Evolutionary conservation across 768 basidiomycete genomes (phyloP).

Genomic region (Lentinula boryana): DNA sequence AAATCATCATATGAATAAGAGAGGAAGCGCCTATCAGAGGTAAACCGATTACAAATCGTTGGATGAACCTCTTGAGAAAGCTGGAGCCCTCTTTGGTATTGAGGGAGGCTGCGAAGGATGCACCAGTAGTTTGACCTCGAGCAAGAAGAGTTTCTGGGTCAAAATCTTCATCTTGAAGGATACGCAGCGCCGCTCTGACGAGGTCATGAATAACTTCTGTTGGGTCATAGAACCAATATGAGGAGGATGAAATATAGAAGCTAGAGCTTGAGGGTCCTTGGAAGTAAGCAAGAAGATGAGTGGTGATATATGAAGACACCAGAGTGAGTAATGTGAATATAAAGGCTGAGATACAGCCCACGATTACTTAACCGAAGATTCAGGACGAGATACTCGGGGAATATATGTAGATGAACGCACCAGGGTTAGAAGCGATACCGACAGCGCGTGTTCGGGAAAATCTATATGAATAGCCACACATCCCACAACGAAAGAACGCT

Average conservation of each 20-base stretch:
- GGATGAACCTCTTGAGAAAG: conserved; percentile 49
- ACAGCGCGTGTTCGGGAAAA: conserved; percentile 66
- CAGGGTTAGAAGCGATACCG: conserved; percentile 74
- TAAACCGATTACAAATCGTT: conserved; percentile 71
- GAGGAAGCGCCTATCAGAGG: conserved; percentile 76
- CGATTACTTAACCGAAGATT: conserved; percentile 41
- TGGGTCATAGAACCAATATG: conserved; percentile 14
- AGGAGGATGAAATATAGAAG: conserved; percentile 33
- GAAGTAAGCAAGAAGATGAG: conserved; percentile 56
- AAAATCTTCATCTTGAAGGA: conserved; percentile 53
- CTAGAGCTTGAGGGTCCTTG: conserved; percentile 42
- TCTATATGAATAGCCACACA: conserved; percentile 73
- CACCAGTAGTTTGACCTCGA: background rate
- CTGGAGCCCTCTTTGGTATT: conserved; percentile 27
- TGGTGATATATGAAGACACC: conserved; percentile 63
- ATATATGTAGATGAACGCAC: conserved; percentile 26
- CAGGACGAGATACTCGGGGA: background rate
- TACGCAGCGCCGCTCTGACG: conserved; percentile 54
- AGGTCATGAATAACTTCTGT: conserved; percentile 45
- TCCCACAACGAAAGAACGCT: conserved; percentile 76
- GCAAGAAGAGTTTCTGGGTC: conserved; percentile 13
- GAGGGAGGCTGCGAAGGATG: conserved; percentile 13
- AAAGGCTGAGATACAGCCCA: conserved; percentile 54
- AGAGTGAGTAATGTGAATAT: conserved; percentile 64
- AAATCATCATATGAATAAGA: conserved; percentile 63